phyloP scores from a whole-genome alignment of 129 eudicot species.

The Kitagawia praeruptora region DNA sequence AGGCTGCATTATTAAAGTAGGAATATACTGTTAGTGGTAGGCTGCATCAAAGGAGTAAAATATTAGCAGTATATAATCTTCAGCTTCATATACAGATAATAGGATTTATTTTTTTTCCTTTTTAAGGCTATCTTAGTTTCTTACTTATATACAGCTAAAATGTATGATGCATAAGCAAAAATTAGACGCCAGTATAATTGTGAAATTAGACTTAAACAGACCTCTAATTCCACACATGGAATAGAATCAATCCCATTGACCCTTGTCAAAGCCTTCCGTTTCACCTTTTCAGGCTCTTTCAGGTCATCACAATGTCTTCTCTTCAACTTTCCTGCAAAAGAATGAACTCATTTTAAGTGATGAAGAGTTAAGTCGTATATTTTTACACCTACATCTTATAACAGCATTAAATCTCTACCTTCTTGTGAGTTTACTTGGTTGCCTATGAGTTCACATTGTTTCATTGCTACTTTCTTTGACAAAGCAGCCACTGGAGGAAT shows the following conservation, averaged over 20 bases:
- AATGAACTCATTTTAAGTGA: background rate
- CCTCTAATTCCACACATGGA: constrained; percentile 25
- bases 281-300: constrained; percentile 25
- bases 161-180: background rate
- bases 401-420: constrained; percentile 20
- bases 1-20: constrained; percentile 31
- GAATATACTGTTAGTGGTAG: constrained; percentile 1
- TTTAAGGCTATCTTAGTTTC: background rate
- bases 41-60: constrained; percentile 13
- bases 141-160: background rate
- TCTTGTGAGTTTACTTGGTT: constrained; percentile 19
- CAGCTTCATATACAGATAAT: background rate
- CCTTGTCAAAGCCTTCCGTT: constrained; percentile 10
- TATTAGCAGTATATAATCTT: constrained; percentile 1
- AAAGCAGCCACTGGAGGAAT: constrained; percentile 19
- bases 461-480: constrained; percentile 11
- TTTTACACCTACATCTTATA: background rate
- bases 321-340: constrained; percentile 36
- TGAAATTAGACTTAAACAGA: constrained; percentile 11
- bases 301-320: constrained; percentile 32
- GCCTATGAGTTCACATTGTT: constrained; percentile 16
- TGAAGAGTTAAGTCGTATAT: background rate
- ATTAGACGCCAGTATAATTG: background rate
- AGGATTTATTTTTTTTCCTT: background rate
- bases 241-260: constrained; percentile 9